Evolutionary conservation across 2,329 filamentous ascomycete species (phyloP).

Genomic region (Talaromyces sp.): DNA sequence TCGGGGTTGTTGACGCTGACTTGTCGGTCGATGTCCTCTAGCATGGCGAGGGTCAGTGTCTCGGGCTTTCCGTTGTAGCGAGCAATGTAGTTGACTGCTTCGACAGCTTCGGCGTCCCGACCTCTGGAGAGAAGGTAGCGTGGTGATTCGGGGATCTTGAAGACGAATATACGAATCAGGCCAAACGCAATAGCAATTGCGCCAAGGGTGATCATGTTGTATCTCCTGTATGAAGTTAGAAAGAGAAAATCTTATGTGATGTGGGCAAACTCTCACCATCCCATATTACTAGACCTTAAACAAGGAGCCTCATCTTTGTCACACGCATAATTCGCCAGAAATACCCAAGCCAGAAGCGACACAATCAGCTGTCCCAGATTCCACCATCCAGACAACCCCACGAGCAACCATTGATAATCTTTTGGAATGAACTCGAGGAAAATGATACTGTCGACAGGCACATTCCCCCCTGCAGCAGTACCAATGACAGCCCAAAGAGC

Average conservation of each 20-base stretch:
- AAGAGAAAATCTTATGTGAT: not conserved
- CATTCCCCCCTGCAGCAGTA: slow-evolving; percentile 28
- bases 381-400: slow-evolving; percentile 48
- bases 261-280: not conserved
- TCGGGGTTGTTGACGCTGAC: not conserved
- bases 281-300: not conserved
- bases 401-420: slow-evolving; percentile 29
- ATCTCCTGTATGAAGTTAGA: slow-evolving; percentile 12
- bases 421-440: slow-evolving; percentile 30
- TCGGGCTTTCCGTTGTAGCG: slow-evolving; percentile 27
- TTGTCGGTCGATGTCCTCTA: not conserved
- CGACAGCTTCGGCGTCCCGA: slow-evolving; percentile 47
- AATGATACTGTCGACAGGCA: slow-evolving; percentile 29
- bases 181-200: slow-evolving; percentile 26
- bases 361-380: slow-evolving; percentile 45
- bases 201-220: slow-evolving; percentile 28
- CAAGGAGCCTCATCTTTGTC: slow-evolving; percentile 26
- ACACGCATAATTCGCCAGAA: slow-evolving; percentile 29
- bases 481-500: slow-evolving; percentile 29
- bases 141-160: slow-evolving; percentile 30
- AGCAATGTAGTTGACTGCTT: slow-evolving; percentile 43
- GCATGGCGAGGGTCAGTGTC: slow-evolving; percentile 24
- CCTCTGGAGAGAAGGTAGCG: slow-evolving; percentile 29
- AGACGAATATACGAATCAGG: slow-evolving; percentile 27
- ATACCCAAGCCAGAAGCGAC: slow-evolving; percentile 29